Percentiles rank a stretch among this genome's conserved stretches.
Evolutionary conservation across 2,329 filamentous ascomycete genomes (phyloP).

Genomic region (Pseudonectria foliicola): DNA sequence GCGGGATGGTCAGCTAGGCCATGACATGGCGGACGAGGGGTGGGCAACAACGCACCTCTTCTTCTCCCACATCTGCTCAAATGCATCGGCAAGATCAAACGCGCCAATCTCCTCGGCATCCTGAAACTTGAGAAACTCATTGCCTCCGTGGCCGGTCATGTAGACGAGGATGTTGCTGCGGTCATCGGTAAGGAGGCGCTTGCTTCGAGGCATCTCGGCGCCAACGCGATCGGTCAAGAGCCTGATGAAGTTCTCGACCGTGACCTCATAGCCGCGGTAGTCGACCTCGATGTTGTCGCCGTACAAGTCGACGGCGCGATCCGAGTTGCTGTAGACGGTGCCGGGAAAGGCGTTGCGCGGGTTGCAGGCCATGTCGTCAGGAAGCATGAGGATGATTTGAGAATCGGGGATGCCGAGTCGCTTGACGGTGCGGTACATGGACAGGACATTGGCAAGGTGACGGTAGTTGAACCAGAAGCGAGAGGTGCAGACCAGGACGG

Average conservation of each 20-base stretch:
- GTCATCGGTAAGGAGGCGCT: slow-evolving; percentile 88
- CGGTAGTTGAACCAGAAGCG: slow-evolving; percentile 99
- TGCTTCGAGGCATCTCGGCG: slow-evolving; percentile 90
- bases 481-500: slow-evolving; percentile 95
- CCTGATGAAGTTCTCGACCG: slow-evolving; percentile 96
- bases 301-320: slow-evolving; percentile 90
- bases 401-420: slow-evolving; percentile 95
- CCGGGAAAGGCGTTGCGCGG: slow-evolving; percentile 96
- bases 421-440: slow-evolving; percentile 96
- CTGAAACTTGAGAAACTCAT: slow-evolving; percentile 97
- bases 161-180: slow-evolving; percentile 96
- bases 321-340: slow-evolving; percentile 96
- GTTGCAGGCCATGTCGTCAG: slow-evolving; percentile 99
- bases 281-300: slow-evolving; percentile 99
- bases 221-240: slow-evolving; percentile 90
- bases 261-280: slow-evolving; percentile 96
- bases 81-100: slow-evolving; percentile 92
- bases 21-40: background rate
- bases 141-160: slow-evolving; percentile 97
- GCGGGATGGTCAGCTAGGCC: slow-evolving; percentile 5
- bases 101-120: slow-evolving; percentile 96
- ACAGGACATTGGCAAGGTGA: slow-evolving; percentile 94
- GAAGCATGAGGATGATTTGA: slow-evolving; percentile 99
- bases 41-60: slow-evolving; percentile 56
- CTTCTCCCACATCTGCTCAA: slow-evolving; percentile 99